phyloP scores from a whole-genome alignment of 306 rosid species.

The Cucurbita maxima region DNA sequence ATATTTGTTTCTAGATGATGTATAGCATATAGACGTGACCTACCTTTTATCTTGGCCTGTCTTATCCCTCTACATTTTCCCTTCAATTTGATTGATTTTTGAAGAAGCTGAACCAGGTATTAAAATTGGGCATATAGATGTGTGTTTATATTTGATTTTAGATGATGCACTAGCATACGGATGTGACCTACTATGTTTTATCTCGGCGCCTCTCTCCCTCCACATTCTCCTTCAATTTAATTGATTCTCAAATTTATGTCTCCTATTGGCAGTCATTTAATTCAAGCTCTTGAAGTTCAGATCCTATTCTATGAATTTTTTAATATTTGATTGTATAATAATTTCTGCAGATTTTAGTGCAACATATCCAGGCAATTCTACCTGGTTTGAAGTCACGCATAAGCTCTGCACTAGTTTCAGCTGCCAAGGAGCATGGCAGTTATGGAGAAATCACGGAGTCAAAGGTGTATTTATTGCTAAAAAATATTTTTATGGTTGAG shows the following conservation, averaged over 20 bases:
- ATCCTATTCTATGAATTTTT: not conserved
- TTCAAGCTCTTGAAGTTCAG: not conserved
- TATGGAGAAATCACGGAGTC: slow-evolving; percentile 92
- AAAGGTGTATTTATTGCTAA: slow-evolving; percentile 33
- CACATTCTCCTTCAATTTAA: not conserved
- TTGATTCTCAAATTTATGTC: not conserved
- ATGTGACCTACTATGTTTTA: not conserved
- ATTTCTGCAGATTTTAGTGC: slow-evolving; percentile 65
- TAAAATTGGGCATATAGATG: slow-evolving; percentile 7
- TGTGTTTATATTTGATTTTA: not conserved
- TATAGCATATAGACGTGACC: not conserved
- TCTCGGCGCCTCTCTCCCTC: not conserved
- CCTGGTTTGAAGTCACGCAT: slow-evolving; percentile 90
- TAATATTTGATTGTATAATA: not conserved
- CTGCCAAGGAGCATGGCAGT: slow-evolving; percentile 93
- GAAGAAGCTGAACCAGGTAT: slow-evolving; percentile 60
- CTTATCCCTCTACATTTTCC: not conserved
- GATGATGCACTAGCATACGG: not conserved
- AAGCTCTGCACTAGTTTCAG: slow-evolving; percentile 61
- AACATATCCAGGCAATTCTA: slow-evolving; percentile 72
- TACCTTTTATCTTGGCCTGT: not conserved
- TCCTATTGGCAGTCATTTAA: not conserved
- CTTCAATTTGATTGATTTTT: not conserved
- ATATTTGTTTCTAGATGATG: not conserved
- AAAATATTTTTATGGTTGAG: not conserved